phyloP scores from a whole-genome alignment of 345 rosid genomes.

The Turnera subulata region DNA sequence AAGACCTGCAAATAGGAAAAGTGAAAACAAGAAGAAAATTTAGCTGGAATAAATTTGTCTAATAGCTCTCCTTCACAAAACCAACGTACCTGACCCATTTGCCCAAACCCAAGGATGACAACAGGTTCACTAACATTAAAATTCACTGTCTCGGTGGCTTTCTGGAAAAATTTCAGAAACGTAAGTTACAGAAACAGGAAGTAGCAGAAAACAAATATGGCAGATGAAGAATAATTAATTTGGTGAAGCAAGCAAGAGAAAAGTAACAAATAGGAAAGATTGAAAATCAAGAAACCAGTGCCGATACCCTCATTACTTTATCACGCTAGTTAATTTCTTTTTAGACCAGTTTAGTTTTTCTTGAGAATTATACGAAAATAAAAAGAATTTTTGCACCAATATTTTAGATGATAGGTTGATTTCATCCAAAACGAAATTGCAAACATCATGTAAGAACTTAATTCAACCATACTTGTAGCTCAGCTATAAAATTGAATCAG shows the following conservation, averaged over 20 bases:
- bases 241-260: background rate
- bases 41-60: background rate
- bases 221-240: background rate
- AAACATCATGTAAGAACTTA: too few relatives aligned
- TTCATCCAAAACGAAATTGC: too few relatives aligned
- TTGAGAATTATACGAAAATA: too few relatives aligned
- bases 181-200: conserved; percentile 6
- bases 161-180: conserved; percentile 38
- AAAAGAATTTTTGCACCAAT: too few relatives aligned
- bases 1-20: conserved; percentile 53
- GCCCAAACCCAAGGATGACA: conserved; percentile 89
- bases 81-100: conserved; percentile 82
- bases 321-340: too few relatives aligned
- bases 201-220: background rate
- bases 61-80: background rate
- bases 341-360: too few relatives aligned
- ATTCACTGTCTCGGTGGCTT: conserved; percentile 44
- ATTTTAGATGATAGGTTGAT: too few relatives aligned
- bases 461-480: too few relatives aligned
- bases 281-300: too few relatives aligned
- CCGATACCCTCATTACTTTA: too few relatives aligned
- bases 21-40: conserved; percentile 2
- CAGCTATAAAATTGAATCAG: too few relatives aligned
- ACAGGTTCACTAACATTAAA: conserved; percentile 75
- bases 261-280: background rate